Evolutionary conservation across 345 rosid genomes (phyloP).

Genomic region (Chamaenerion angustifolium): DNA sequence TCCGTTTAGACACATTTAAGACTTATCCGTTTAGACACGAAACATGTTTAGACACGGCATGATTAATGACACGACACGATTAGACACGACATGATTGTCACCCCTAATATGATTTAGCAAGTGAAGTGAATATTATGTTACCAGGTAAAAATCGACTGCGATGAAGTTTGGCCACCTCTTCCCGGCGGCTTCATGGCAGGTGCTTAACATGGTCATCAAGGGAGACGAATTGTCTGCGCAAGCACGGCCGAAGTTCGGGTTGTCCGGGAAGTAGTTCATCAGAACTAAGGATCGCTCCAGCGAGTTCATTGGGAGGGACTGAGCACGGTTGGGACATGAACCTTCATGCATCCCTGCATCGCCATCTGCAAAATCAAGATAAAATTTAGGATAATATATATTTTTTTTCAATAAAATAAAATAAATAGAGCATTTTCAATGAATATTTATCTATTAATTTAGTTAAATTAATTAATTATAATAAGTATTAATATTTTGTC

Average conservation of each 20-base stretch:
- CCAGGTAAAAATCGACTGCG: conserved; percentile 83
- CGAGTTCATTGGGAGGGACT: conserved; percentile 54
- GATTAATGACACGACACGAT: too few species aligned
- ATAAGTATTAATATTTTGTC: too few species aligned
- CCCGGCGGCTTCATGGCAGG: conserved; percentile 50
- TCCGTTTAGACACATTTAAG: too few species aligned
- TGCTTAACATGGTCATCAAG: conserved; percentile 30
- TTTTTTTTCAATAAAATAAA: too few species aligned
- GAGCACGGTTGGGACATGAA: conserved; percentile 54
- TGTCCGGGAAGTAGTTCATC: conserved; percentile 55
- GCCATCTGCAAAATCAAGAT: conserved; percentile 41
- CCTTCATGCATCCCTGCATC: conserved; percentile 57
- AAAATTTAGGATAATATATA: not conserved
- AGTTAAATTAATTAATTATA: too few species aligned
- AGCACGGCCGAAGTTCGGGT: conserved; percentile 32
- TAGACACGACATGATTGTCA: too few species aligned
- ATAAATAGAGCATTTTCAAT: too few species aligned
- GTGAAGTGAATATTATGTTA: too few species aligned
- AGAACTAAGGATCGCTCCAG: conserved; percentile 47
- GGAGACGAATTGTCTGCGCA: conserved; percentile 80
- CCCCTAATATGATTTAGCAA: too few species aligned
- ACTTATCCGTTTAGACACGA: too few species aligned
- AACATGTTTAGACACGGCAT: too few species aligned
- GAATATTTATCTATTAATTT: too few species aligned
- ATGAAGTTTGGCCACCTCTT: conserved; percentile 94